Conservation (phyloP, 179 eudicot genomes). For the Actinidia chinensis region DNA sequence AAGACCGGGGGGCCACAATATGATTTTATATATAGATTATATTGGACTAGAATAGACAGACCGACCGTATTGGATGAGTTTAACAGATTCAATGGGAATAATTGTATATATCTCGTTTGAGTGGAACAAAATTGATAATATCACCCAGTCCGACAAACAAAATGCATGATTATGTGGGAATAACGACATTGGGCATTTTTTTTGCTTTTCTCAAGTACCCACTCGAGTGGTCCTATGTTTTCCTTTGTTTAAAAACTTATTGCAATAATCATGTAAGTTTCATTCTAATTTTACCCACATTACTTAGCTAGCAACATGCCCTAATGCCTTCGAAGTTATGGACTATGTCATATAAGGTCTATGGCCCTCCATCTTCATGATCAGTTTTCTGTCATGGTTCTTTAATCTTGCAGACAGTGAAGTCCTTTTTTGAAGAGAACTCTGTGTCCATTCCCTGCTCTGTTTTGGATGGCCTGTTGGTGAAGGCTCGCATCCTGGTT, state of each 20-base stretch:
- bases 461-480: constrained; percentile 74
- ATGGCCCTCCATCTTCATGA: background rate
- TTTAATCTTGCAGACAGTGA: constrained; percentile 59
- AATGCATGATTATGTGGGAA: no score
- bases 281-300: background rate
- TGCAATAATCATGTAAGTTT: background rate
- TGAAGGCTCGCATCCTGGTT: constrained; percentile 40
- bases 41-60: background rate
- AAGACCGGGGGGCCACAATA: no score
- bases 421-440: constrained; percentile 71
- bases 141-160: no score
- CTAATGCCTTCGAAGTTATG: background rate
- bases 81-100: no score
- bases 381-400: background rate
- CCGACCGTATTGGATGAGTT: no score
- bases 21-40: background rate
- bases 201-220: constrained; percentile 7
- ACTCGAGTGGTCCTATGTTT: background rate
- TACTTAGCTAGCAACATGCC: no score
- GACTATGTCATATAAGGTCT: background rate
- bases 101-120: background rate
- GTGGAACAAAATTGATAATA: background rate
- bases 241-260: background rate
- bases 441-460: constrained; percentile 64
- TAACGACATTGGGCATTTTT: no score